Conservation (phyloP, 2,329 filamentous ascomycete species). For the Neoarthrinium moseri region DNA sequence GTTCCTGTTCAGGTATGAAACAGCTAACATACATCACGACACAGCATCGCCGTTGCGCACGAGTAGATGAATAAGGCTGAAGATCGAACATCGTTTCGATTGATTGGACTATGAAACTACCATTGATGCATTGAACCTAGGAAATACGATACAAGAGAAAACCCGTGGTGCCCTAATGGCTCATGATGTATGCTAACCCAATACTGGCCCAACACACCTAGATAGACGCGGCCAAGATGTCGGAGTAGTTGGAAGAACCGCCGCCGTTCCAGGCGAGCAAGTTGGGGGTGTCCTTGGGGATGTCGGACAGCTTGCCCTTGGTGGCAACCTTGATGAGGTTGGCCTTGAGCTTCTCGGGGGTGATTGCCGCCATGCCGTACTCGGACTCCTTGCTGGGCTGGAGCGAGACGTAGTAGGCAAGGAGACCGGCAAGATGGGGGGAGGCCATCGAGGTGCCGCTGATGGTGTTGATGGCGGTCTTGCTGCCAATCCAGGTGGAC, state of each 20-base stretch:
- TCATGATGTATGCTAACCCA: too few species aligned
- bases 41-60: too few species aligned
- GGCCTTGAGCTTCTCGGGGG: constrained; percentile 90
- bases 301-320: constrained; percentile 71
- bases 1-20: too few species aligned
- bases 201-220: too few species aligned
- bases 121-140: too few species aligned
- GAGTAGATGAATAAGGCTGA: too few species aligned
- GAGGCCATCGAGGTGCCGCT: constrained; percentile 99
- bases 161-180: too few species aligned
- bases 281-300: constrained; percentile 86
- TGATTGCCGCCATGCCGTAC: constrained; percentile 85
- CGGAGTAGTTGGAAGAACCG: constrained; percentile 85
- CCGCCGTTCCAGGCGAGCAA: constrained; percentile 98
- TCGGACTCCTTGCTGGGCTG: constrained; percentile 88
- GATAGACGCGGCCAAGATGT: constrained; percentile 63
- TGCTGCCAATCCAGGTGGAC: constrained; percentile 97
- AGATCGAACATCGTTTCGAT: too few species aligned
- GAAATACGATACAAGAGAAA: too few species aligned
- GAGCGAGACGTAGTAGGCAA: constrained; percentile 97
- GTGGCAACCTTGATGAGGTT: constrained; percentile 84
- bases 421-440: constrained; percentile 91
- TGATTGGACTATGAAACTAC: too few species aligned
- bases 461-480: constrained; percentile 96
- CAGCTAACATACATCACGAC: too few species aligned